Conservation (phyloP, 2,329 filamentous ascomycete genomes). For the Trichophyton verrucosum region DNA sequence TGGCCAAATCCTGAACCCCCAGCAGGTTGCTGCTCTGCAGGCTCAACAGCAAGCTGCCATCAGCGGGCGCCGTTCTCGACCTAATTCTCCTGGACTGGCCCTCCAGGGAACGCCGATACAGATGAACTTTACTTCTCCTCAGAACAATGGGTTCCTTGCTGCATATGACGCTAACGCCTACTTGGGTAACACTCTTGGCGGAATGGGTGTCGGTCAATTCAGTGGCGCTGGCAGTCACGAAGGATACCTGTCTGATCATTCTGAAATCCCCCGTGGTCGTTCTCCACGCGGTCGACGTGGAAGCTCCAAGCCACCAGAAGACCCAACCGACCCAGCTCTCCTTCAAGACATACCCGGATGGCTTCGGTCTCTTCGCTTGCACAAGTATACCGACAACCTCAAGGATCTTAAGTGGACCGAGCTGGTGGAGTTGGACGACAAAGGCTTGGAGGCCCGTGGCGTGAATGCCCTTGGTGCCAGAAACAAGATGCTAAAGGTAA, state of each 20-base stretch:
- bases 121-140: slow-evolving; percentile 70
- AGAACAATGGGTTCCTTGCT: slow-evolving; percentile 86
- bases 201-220: slow-evolving; percentile 60
- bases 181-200: slow-evolving; percentile 58
- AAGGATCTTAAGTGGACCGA: slow-evolving; percentile 98
- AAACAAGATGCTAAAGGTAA: slow-evolving; percentile 92
- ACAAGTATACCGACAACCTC: slow-evolving; percentile 97
- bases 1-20: slow-evolving; percentile 71
- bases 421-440: slow-evolving; percentile 80
- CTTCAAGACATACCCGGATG: slow-evolving; percentile 92
- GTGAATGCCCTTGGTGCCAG: slow-evolving; percentile 90
- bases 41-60: slow-evolving; percentile 49
- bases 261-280: slow-evolving; percentile 76
- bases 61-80: slow-evolving; percentile 56
- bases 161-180: slow-evolving; percentile 69
- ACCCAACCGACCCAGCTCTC: slow-evolving; percentile 80
- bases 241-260: slow-evolving; percentile 87
- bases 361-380: slow-evolving; percentile 84
- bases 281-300: slow-evolving; percentile 86
- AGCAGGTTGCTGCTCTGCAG: slow-evolving; percentile 73
- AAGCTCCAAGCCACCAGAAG: slow-evolving; percentile 94
- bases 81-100: slow-evolving; percentile 75
- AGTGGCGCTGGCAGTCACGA: slow-evolving; percentile 60
- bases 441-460: slow-evolving; percentile 79
- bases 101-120: slow-evolving; percentile 50